Evolutionary conservation across 768 basidiomycete genomes (phyloP).

Genomic region (Baorangia bicolor): DNA sequence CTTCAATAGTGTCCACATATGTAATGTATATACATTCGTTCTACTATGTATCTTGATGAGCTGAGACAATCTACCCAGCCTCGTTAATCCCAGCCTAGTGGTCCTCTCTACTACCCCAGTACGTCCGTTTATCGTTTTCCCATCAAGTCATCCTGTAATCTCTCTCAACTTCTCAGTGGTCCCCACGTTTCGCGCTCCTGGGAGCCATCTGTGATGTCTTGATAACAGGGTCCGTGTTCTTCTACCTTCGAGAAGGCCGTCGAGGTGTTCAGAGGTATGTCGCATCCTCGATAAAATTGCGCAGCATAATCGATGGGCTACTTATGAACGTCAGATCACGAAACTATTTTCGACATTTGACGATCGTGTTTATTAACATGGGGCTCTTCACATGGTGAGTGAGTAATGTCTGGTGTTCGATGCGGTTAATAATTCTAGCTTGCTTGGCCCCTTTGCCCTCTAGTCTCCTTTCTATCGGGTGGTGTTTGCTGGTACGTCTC

Average conservation of each 20-base stretch:
- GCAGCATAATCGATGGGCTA: too few relatives aligned
- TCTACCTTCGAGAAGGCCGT: conserved; percentile 19
- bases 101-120: background rate
- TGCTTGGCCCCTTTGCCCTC: background rate
- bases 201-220: conserved; percentile 12
- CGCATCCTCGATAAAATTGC: background rate
- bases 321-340: background rate
- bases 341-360: conserved; percentile 12
- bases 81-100: background rate
- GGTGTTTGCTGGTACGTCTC: conserved; percentile 9
- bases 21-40: background rate
- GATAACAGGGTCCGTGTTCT: conserved; percentile 22
- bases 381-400: conserved; percentile 15
- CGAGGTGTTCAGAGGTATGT: conserved; percentile 8
- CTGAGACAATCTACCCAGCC: background rate
- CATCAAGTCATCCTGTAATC: background rate
- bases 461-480: conserved; percentile 7
- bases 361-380: conserved; percentile 14
- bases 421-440: background rate
- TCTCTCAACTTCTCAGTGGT: conserved; percentile 5
- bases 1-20: background rate
- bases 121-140: background rate
- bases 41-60: too few relatives aligned
- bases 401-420: background rate
- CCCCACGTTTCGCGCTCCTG: conserved; percentile 29